A percentile compares a stretch with the other conserved stretches of the same genome.
These are phyloP conservation scores for Coniochaeta sp. DNA, from an alignment of 2,329 filamentous ascomycete genomes.

Conservation along the genomic window DNA sequence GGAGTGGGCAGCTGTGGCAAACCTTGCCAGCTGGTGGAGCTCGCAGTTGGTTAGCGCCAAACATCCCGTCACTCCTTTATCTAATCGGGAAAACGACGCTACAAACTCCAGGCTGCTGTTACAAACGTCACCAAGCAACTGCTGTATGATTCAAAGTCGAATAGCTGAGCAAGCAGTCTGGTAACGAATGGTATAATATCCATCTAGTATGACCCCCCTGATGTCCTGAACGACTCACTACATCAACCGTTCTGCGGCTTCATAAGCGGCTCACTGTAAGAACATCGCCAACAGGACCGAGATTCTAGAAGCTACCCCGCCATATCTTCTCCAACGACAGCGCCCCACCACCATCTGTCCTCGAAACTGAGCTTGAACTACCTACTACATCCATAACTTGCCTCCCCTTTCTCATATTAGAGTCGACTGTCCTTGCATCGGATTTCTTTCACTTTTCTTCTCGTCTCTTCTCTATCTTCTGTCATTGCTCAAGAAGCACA, in stretches of 20 bases:
- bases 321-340: neutral
- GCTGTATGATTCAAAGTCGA: neutral
- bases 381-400: too few species aligned
- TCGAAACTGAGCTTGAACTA: conserved; percentile 1
- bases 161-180: neutral
- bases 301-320: conserved; percentile 5
- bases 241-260: neutral
- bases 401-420: neutral
- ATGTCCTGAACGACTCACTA: neutral
- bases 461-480: neutral
- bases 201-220: neutral
- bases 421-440: neutral
- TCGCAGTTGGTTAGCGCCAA: neutral
- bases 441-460: neutral
- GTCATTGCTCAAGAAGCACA: neutral
- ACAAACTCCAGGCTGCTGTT: neutral
- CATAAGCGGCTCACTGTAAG: neutral
- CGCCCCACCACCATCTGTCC: neutral
- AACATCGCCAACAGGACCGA: neutral
- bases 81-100: too few species aligned
- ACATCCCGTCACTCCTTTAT: neutral
- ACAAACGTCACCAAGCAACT: neutral
- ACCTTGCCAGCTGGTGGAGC: conserved; percentile 1
- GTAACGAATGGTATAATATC: too few species aligned
- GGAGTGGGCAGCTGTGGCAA: neutral